Base-by-base conservation (phyloP, 768 basidiomycete species). In the Coprinopsis strossmayeri region DNA sequence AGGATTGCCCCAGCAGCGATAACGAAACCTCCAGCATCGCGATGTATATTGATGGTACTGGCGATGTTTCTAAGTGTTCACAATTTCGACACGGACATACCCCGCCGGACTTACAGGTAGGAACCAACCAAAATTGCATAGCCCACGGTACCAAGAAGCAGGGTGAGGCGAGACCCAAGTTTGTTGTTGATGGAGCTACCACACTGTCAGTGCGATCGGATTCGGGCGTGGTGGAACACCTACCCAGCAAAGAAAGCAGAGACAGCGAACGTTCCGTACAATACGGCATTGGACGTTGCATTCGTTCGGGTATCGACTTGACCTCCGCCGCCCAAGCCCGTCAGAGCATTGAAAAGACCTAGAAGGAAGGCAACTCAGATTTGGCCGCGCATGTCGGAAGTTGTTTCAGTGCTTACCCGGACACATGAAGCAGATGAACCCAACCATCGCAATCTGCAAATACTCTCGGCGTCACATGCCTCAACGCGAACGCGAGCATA, bases 321-420 rank as follows among this genome's bases (percentile, higher is more conserved):
- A 2, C 90, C 90, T 39, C 84, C 87, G 38, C 74, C 88, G 3
- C 91, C 90, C 38, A 93, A 72, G 27, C 89, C 87, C 48, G 78
- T 84, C 57, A 90, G 68, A 0, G 87, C 81, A 58, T 90, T 91
- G 67, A 87, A 90, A 49, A 89, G 74, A 50, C 88, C 87, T 61
- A 66, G 20, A n/a, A 20, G 4, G 18, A 7, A n/a, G 18, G 3
- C 23, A 34, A 32, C 9, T 13, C 47, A 21, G 28, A n/a, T 45
- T 45, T 32, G 52, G 52, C 25, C 52, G 45, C 52, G 47, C 53
- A 34, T 27, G 17, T 23, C 4, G 17, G n/a, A 23, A 26, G 23
- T 21, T 7, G 23, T 20, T 17, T 23, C 12, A 34, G 53, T 41
- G 51, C 61, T 70, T 65, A 64, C 72, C 74, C 53, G 73, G 73